These are phyloP conservation scores for Erigeron philadelphicus DNA, from an alignment of 140 eudicot genomes.

Conservation along the genomic window DNA sequence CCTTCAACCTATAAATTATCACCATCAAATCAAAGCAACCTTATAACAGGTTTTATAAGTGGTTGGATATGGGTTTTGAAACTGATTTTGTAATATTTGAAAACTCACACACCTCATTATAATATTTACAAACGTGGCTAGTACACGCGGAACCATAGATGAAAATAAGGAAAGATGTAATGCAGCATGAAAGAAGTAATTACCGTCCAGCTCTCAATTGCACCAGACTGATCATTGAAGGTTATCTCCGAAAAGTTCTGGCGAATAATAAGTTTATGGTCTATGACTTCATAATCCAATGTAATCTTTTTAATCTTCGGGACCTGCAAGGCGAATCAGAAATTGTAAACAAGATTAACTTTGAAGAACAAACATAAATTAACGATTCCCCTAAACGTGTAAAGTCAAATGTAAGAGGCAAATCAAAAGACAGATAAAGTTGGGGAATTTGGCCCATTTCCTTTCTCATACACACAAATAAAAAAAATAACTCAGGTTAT, in stretches of 20 bases:
- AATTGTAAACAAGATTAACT: constrained; percentile 15
- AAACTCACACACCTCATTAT: background rate
- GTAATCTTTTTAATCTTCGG: constrained; percentile 31
- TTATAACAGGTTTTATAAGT: background rate
- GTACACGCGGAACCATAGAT: background rate
- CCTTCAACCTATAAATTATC: constrained; percentile 60
- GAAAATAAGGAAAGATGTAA: constrained; percentile 12
- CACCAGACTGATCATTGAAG: constrained; percentile 54
- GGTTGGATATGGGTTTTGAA: background rate
- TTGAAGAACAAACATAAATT: background rate
- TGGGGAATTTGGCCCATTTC: background rate
- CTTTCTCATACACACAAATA: background rate
- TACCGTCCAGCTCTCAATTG: constrained; percentile 88
- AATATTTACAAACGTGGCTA: background rate
- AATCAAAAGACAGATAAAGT: background rate
- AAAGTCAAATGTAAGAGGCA: constrained; percentile 17
- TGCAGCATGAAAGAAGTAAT: constrained; percentile 17
- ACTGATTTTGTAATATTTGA: background rate
- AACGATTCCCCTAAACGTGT: background rate
- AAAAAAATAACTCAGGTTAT: constrained; percentile 8
- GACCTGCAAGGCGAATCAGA: constrained; percentile 39
- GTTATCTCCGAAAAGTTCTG: constrained; percentile 49
- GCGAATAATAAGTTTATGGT: constrained; percentile 43
- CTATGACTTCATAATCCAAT: constrained; percentile 38
- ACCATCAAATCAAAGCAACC: background rate